These are phyloP conservation scores for Penicillium occitanis DNA, from an alignment of 2,329 filamentous ascomycete genomes.

Conservation along the genomic window DNA sequence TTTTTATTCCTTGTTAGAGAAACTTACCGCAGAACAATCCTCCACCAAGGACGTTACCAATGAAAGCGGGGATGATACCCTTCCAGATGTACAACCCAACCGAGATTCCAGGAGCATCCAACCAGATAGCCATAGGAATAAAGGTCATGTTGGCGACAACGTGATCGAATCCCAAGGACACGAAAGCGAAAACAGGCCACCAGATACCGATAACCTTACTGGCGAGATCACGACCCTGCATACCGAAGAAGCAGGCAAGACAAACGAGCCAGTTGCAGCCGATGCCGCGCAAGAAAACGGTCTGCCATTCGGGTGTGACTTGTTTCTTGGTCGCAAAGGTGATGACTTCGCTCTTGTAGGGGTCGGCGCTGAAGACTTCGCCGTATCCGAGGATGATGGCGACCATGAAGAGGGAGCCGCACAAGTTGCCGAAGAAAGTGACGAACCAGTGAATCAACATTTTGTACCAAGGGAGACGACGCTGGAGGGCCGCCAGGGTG, in stretches of 20 bases:
- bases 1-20: neutral
- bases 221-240: slow-evolving; percentile 24
- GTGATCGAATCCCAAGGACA: slow-evolving; percentile 28
- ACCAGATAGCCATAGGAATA: slow-evolving; percentile 30
- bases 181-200: slow-evolving; percentile 28
- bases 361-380: slow-evolving; percentile 14
- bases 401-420: slow-evolving; percentile 20
- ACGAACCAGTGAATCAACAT: slow-evolving; percentile 54
- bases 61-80: slow-evolving; percentile 42
- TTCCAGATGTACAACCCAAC: slow-evolving; percentile 48
- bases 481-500: slow-evolving; percentile 46
- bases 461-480: slow-evolving; percentile 32
- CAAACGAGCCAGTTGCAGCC: slow-evolving; percentile 30
- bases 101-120: slow-evolving; percentile 37
- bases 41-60: slow-evolving; percentile 24
- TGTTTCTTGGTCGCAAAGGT: slow-evolving; percentile 20
- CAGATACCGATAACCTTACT: slow-evolving; percentile 30
- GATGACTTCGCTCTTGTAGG: slow-evolving; percentile 20
- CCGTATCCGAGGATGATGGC: slow-evolving; percentile 21
- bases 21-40: slow-evolving; percentile 19
- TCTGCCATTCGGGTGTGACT: slow-evolving; percentile 23
- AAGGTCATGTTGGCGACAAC: slow-evolving; percentile 29
- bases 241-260: slow-evolving; percentile 27
- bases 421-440: slow-evolving; percentile 20
- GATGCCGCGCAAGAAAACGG: slow-evolving; percentile 29